Evolutionary conservation across 2,329 filamentous ascomycete species (phyloP), one percentile per base, ranked within the genome.

Genomic region (Hymenoscyphus occultus): DNA sequence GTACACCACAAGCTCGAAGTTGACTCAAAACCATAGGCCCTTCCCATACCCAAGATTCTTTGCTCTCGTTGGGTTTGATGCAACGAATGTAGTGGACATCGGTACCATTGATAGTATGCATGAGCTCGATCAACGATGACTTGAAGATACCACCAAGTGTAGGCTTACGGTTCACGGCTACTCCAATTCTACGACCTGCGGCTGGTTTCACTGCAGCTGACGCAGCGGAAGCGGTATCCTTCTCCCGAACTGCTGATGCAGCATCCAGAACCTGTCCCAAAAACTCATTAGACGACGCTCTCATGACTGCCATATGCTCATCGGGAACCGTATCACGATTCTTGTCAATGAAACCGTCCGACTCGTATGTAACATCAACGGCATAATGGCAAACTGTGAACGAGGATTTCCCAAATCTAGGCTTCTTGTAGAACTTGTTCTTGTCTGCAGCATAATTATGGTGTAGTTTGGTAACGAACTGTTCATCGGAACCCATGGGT

Each of bases 361-460:
- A 98, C 78, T 99, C 95, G 77, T 99, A 99, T 19, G 94, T 98
- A 72, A 99, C 95, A 74, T 99, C 95, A 64, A 99, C 84, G 61
- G 95, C 95, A 79, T 99, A 99, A 80, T 99, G 96, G 78, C 94
- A 98, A 68, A 99, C 93, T 7, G 95, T 98, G 80, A 99, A 99
- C 1, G 95, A 85, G 14, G 93, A 97, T 79, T 98, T 98, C 71
- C 95, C 95, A 73, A 99, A 99, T 64, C 95, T 87, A 6, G 95
- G 95, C 81, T 98, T 99, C 83, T 97, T 98, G 85, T 96, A 99
- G 77, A 97, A 98, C 75, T 92, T 91, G 77, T 95, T 91, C 82
- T 98, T 98, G 76, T 95, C 90, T 14, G 84, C 85, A 10, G 90
- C 89, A 75, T 93, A 99, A 78, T 98, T 95, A 77, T 96, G 90